Conservation (phyloP, 2,329 filamentous ascomycete genomes). For the Berkeleyomyces rouxiae region DNA sequence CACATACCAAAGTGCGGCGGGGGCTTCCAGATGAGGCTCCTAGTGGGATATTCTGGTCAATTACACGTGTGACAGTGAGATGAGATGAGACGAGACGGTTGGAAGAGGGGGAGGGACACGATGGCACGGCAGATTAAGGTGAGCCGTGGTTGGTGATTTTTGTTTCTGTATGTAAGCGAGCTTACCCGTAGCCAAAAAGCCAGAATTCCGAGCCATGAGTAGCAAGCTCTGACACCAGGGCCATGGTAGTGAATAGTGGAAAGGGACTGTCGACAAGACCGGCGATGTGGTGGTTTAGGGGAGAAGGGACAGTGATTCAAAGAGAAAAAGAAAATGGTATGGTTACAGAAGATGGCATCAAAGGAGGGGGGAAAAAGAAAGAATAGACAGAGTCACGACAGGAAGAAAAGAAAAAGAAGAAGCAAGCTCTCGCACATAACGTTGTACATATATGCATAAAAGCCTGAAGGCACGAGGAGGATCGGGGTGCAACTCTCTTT, state of each 20-base stretch:
- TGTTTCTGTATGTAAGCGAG: not conserved
- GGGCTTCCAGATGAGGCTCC: conserved; percentile 95
- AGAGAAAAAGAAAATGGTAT: not conserved
- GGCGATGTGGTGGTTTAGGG: not conserved
- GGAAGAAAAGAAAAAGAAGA: no score
- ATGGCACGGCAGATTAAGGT: not conserved
- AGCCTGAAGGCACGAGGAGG: no score
- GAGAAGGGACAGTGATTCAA: not conserved
- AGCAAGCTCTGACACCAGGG: conserved; percentile 24
- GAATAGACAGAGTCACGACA: not conserved
- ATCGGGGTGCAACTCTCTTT: no score
- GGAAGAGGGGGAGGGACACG: not conserved
- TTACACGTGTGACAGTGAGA: not conserved
- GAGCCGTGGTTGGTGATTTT: no score
- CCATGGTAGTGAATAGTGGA: conserved; percentile 9
- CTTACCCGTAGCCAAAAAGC: conserved; percentile 92
- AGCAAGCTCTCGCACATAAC: no score
- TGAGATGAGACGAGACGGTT: not conserved
- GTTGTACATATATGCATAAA: no score
- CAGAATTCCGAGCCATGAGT: conserved; percentile 54
- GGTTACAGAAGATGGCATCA: not conserved
- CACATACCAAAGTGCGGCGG: conserved; percentile 77
- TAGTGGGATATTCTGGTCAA: conserved; percentile 14
- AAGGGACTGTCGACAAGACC: not conserved
- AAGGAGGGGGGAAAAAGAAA: not conserved